Percentiles rank a stretch among this genome's conserved stretches.
phyloP scores from a whole-genome alignment of 768 basidiomycete genomes.

The Boletus subparvulus region DNA sequence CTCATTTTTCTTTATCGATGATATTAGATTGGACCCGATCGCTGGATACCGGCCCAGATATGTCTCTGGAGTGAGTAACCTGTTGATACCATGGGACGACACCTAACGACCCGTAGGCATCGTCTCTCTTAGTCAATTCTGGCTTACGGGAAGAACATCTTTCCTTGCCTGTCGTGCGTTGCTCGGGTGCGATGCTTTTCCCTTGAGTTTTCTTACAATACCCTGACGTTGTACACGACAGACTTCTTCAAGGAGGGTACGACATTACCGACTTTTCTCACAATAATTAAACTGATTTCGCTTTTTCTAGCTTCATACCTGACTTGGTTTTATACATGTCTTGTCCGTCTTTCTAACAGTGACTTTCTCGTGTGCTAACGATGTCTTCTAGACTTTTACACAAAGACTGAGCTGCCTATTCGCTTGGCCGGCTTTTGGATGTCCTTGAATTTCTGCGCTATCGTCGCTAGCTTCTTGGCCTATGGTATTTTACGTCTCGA shows the following conservation, averaged over 20 bases:
- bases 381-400: conserved; percentile 44
- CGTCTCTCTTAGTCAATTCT: conserved; percentile 54
- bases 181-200: conserved; percentile 37
- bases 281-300: neutral
- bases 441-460: conserved; percentile 53
- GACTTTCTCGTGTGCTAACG: neutral
- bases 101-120: conserved; percentile 25
- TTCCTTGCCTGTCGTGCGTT: conserved; percentile 51
- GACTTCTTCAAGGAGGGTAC: conserved; percentile 48
- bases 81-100: neutral
- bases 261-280: neutral
- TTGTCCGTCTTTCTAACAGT: conserved; percentile 37
- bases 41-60: conserved; percentile 63
- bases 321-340: conserved; percentile 62
- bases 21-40: conserved; percentile 54
- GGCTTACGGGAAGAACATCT: conserved; percentile 49
- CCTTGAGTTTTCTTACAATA: neutral
- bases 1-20: neutral
- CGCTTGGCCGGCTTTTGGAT: conserved; percentile 73
- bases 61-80: conserved; percentile 44
- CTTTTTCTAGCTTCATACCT: conserved; percentile 47
- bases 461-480: conserved; percentile 62
- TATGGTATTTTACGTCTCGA: conserved; percentile 51
- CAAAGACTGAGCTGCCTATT: conserved; percentile 48
- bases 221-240: conserved; percentile 7